These are phyloP conservation scores for Penicillium ucsense DNA, from an alignment of 495 filamentous ascomycete genomes.

Conservation along the genomic window DNA sequence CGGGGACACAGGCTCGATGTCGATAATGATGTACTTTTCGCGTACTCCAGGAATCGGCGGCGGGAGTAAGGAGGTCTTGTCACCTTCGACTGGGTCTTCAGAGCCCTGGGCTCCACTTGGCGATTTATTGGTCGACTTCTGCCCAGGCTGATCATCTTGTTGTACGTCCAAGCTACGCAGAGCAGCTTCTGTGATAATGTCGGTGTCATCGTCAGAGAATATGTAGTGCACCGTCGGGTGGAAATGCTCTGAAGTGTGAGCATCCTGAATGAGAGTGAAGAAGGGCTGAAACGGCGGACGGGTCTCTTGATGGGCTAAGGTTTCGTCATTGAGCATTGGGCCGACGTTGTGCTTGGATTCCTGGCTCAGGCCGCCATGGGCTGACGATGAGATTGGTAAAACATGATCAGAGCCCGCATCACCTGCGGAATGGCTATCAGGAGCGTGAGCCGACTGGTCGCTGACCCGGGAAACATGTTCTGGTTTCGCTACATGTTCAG, in stretches of 20 bases:
- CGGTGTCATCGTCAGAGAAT: conserved; percentile 67
- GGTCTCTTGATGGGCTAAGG: conserved; percentile 1
- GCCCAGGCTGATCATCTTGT: conserved; percentile 11
- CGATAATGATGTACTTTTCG: conserved; percentile 35
- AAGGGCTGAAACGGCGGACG: conserved; percentile 34
- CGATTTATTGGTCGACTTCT: conserved; percentile 9
- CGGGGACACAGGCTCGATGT: conserved; percentile 22
- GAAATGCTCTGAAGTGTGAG: conserved; percentile 44
- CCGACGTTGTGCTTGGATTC: background rate
- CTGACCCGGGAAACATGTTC: conserved; percentile 12
- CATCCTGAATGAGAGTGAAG: conserved; percentile 45
- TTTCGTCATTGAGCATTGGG: conserved; percentile 4
- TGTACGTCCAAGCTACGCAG: conserved; percentile 32
- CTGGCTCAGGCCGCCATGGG: conserved; percentile 5
- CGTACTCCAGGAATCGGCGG: conserved; percentile 30
- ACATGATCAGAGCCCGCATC: conserved; percentile 1
- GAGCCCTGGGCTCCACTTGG: conserved; percentile 2
- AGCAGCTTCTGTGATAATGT: conserved; percentile 50
- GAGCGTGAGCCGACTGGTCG: conserved; percentile 12
- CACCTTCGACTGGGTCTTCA: conserved; percentile 11
- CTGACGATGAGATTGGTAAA: conserved; percentile 1
- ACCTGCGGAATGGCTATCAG: conserved; percentile 8
- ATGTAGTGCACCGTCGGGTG: conserved; percentile 83
- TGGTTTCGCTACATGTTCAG: conserved; percentile 1
- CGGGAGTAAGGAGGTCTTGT: conserved; percentile 22